Evolutionary conservation across 2,329 filamentous ascomycete species (phyloP).

Genomic region (Alternaria gansuensis): DNA sequence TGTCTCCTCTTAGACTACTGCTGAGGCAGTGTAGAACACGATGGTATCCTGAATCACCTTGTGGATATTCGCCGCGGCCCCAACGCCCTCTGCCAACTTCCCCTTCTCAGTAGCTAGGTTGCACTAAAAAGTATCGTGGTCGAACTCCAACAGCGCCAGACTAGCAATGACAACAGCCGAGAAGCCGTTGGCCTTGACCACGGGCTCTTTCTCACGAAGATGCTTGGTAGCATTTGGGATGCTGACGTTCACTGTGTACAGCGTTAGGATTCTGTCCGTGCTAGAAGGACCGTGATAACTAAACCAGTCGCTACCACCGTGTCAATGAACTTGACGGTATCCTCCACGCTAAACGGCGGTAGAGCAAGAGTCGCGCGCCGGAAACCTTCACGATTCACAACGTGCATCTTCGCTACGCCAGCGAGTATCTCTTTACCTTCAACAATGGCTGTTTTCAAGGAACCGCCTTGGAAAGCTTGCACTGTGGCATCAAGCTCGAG

Average conservation of each 20-base stretch:
- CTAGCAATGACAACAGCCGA: constrained; percentile 24
- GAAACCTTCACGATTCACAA: constrained; percentile 29
- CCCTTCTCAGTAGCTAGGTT: constrained; percentile 13
- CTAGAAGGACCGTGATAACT: not conserved
- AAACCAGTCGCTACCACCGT: constrained; percentile 25
- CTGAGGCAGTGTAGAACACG: constrained; percentile 17
- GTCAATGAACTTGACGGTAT: constrained; percentile 19
- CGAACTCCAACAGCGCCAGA: constrained; percentile 23
- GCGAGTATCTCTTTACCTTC: constrained; percentile 26
- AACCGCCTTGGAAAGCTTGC: constrained; percentile 12
- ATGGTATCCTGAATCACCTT: constrained; percentile 28
- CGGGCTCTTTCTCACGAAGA: constrained; percentile 22
- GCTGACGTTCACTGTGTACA: constrained; percentile 20
- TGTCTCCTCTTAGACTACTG: not conserved
- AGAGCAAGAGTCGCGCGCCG: constrained; percentile 22
- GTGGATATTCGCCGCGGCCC: constrained; percentile 30
- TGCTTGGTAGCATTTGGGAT: constrained; percentile 24
- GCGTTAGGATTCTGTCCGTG: not conserved
- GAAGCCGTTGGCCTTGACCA: constrained; percentile 24
- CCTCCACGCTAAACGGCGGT: constrained; percentile 18
- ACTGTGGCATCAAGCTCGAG: constrained; percentile 23
- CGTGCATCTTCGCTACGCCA: constrained; percentile 31
- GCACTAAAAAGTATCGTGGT: constrained; percentile 34
- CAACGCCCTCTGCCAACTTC: constrained; percentile 22
- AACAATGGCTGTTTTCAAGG: constrained; percentile 22